Percentiles rank a stretch among this genome's conserved stretches.
These are phyloP conservation scores for Mucor racemosus DNA, from an alignment of 371 early-diverging fungal genomes.

Conservation along the genomic window DNA sequence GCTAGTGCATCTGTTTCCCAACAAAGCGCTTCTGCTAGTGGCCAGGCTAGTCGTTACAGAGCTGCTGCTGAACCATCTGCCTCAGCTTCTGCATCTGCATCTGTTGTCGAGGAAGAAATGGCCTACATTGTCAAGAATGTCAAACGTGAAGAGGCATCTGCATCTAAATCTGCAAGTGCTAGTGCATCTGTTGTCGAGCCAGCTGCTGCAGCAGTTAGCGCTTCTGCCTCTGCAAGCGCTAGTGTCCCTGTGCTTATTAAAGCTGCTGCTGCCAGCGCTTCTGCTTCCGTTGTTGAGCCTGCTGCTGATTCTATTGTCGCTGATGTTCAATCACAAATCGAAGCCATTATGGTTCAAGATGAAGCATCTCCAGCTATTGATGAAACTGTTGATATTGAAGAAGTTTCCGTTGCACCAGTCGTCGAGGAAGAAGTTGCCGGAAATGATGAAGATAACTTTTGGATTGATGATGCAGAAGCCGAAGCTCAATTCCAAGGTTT, in stretches of 20 bases:
- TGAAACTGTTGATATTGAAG: constrained; percentile 8
- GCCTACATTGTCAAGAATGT: background rate
- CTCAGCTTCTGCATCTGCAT: constrained; percentile 14
- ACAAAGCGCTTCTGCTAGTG: background rate
- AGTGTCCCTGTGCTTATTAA: too few species aligned
- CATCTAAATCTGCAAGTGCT: background rate
- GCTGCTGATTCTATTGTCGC: background rate
- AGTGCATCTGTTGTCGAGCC: background rate
- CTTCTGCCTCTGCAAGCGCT: background rate
- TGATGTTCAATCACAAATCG: constrained; percentile 3
- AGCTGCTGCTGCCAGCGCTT: constrained; percentile 2
- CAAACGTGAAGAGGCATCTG: background rate
- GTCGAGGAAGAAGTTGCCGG: background rate
- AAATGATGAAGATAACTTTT: constrained; percentile 3
- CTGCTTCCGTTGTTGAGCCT: background rate
- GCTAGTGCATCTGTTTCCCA: background rate
- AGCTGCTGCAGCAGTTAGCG: too few species aligned
- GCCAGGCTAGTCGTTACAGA: background rate
- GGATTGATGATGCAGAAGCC: constrained; percentile 18
- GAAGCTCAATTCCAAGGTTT: constrained; percentile 18
- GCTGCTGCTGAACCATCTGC: constrained; percentile 5
- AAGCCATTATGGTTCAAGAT: background rate
- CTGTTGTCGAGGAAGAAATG: background rate
- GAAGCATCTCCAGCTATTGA: background rate
- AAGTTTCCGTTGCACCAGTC: background rate